Evolutionary conservation across 2,329 filamentous ascomycete species (phyloP), one percentile per base, ranked within the genome.

Genomic region (Aureobasidium sp.): DNA sequence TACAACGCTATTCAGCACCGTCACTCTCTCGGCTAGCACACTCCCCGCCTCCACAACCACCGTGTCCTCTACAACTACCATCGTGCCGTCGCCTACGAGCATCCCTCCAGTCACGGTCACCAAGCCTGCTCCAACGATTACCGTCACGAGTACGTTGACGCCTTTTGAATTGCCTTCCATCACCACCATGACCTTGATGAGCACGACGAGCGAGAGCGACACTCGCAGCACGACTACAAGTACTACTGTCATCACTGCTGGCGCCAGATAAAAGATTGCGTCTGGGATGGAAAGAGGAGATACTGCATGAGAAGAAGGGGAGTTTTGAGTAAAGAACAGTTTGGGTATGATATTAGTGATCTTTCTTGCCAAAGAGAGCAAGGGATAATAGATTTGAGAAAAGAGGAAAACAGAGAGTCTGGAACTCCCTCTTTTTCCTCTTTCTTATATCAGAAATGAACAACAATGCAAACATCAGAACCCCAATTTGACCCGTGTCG

Each of bases 101-200:
- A 58, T 44, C 2, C 52, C 39, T 9, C 45, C 62, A 1, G 62
- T 62, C 20, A 64, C 62, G 3, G 64, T 65, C 15, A 65, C 64
- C 5, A 57, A 56, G 11, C 58, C 62, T 4, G 51, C 51, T n/a
- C 64, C 64, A 5, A 65, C 64, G 2, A 25, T 59, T 11, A 64
- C 62, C 4, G 41, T 63, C 14, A 39, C 62, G 12, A 61, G 41
- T 17, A 65, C 64, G 5, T 17, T 47, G n/a, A 58, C 25, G 25
- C 52, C 34, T 34, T 60, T 31, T 7, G 17, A 44, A 4, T 37
- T 62, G 20, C 64, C 64, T 6, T 44, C 31, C 8, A 60, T 65
- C 47, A 65, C 64, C 14, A 64, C 64, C 1, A 37, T 53, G 20
- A 63, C 60, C 1, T 37, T 63, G 2, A 48, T 65, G 36, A 60